These are phyloP conservation scores for Phaseolus lunatus DNA, from an alignment of 306 rosid species.

Conservation along the genomic window DNA sequence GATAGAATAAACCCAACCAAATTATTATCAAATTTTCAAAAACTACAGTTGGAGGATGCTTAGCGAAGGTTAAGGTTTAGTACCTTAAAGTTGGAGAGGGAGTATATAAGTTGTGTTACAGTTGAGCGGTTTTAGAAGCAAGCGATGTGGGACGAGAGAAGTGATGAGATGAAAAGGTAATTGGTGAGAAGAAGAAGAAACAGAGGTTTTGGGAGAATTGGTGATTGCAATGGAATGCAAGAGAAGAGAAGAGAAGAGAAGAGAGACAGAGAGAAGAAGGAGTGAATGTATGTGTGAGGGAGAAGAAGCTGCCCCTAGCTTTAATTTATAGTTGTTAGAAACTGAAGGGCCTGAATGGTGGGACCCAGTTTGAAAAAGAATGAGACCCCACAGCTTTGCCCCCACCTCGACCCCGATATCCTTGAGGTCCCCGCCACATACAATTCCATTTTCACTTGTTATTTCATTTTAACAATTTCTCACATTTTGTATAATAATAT, in stretches of 20 bases:
- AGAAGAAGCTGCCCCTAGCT: slow-evolving; percentile 37
- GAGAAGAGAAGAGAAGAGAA: neutral
- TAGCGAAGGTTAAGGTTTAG: neutral
- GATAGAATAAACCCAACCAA: slow-evolving; percentile 11
- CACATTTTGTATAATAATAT: no score
- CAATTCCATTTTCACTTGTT: neutral
- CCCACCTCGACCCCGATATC: slow-evolving; percentile 40
- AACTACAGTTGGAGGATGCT: neutral
- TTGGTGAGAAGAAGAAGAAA: neutral
- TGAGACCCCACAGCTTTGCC: slow-evolving; percentile 40
- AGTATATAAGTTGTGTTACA: neutral
- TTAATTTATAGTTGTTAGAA: slow-evolving; percentile 61
- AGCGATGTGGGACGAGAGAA: neutral
- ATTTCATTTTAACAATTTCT: no score
- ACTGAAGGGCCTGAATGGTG: slow-evolving; percentile 19
- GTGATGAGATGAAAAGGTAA: neutral
- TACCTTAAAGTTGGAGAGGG: neutral
- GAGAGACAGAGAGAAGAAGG: neutral
- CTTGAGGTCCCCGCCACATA: slow-evolving; percentile 55
- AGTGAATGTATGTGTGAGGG: slow-evolving; percentile 46
- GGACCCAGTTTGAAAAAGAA: slow-evolving; percentile 48
- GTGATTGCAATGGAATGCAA: neutral
- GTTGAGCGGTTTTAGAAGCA: neutral
- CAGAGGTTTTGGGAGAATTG: no score
- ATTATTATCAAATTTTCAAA: neutral